Evolutionary conservation across 768 basidiomycete genomes (phyloP).

Genomic region (Xerocomellus dryophilus): DNA sequence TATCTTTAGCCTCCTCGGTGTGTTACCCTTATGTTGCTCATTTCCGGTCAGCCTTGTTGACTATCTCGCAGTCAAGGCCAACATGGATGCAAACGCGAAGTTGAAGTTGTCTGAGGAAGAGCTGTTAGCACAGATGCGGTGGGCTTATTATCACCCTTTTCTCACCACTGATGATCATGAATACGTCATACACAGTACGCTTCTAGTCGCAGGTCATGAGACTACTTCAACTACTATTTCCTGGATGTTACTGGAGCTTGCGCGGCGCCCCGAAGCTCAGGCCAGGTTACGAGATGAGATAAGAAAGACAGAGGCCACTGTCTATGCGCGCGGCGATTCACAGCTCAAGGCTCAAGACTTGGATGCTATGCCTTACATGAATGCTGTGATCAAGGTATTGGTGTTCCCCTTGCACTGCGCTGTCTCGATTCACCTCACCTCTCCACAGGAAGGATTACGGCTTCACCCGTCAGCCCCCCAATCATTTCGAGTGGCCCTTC

Average conservation of each 20-base stretch:
- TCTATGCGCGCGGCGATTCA: not conserved
- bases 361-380: constrained; percentile 48
- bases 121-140: constrained; percentile 17
- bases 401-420: not conserved
- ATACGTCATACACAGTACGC: constrained; percentile 32
- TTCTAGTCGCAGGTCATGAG: constrained; percentile 53
- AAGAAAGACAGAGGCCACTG: not conserved
- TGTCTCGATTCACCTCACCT: constrained; percentile 12
- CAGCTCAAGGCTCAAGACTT: constrained; percentile 35
- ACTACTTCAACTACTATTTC: constrained; percentile 52
- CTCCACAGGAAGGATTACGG: constrained; percentile 42
- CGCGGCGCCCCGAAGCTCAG: constrained; percentile 55
- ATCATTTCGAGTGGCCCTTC: constrained; percentile 45
- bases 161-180: not conserved
- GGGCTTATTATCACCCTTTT: not conserved
- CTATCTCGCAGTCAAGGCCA: constrained; percentile 17
- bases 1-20: constrained; percentile 37
- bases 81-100: constrained; percentile 22
- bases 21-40: not conserved
- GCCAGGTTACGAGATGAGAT: constrained; percentile 46
- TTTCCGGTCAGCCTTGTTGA: not conserved
- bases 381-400: constrained; percentile 33
- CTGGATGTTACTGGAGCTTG: constrained; percentile 63
- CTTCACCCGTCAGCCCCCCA: constrained; percentile 47
- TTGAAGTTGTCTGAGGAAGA: constrained; percentile 15